A percentile compares a stretch with the other conserved stretches of the same genome.
phyloP scores from a whole-genome alignment of 371 early-diverging fungal species.

The Syncephalastrum racemosum region DNA sequence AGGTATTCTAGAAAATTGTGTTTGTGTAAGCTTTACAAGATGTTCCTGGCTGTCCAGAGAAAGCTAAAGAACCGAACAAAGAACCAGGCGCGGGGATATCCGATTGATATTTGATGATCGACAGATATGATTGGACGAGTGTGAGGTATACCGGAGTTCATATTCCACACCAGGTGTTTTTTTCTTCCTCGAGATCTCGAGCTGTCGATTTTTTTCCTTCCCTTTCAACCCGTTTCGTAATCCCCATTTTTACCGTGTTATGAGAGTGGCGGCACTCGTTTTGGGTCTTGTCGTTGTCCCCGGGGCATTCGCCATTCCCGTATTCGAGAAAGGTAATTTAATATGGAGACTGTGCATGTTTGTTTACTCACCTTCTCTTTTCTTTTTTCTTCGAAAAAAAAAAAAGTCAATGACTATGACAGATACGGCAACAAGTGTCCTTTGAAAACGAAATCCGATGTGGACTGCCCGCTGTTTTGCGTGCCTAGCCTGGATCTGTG shows the following conservation, averaged over 20 bases:
- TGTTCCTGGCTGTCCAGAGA: too few species aligned
- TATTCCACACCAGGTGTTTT: constrained; percentile 1
- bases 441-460: constrained; percentile 31
- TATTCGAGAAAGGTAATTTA: constrained; percentile 17
- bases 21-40: too few species aligned
- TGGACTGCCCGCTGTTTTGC: constrained; percentile 54
- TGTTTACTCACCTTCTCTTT: neutral
- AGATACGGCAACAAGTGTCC: constrained; percentile 53
- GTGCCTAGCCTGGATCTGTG: constrained; percentile 40
- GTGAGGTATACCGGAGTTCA: too few species aligned
- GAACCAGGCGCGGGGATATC: too few species aligned
- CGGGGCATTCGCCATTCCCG: constrained; percentile 16
- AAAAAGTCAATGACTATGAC: constrained; percentile 53
- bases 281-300: constrained; percentile 5
- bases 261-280: constrained; percentile 14
- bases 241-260: constrained; percentile 2
- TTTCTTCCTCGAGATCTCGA: constrained; percentile 1
- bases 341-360: neutral
- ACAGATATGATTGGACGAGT: too few species aligned
- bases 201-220: constrained; percentile 4
- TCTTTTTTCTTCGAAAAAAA: too few species aligned
- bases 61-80: too few species aligned
- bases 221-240: constrained; percentile 4
- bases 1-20: too few species aligned
- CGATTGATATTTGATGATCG: too few species aligned